Evolutionary conservation across 768 basidiomycete genomes (phyloP).

Genomic region (Punctularia strigosozonata): DNA sequence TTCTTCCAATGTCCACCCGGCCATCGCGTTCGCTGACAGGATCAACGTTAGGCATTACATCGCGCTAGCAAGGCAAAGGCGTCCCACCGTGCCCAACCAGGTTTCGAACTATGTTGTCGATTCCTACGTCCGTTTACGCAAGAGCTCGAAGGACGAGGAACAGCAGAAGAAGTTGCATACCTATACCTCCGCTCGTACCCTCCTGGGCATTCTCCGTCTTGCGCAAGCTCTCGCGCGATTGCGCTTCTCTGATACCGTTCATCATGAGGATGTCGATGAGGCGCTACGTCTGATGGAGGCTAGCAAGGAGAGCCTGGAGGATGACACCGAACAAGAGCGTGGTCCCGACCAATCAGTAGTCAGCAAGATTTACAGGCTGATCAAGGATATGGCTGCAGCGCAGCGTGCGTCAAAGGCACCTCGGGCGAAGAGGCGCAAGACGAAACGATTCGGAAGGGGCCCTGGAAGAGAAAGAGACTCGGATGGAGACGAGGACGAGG

Average conservation of each 20-base stretch:
- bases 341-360: slow-evolving; percentile 69
- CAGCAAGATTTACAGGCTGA: slow-evolving; percentile 81
- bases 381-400: slow-evolving; percentile 67
- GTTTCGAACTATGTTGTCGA: slow-evolving; percentile 92
- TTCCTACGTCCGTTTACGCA: slow-evolving; percentile 91
- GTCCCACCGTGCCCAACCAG: slow-evolving; percentile 80
- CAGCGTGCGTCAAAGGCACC: slow-evolving; percentile 17
- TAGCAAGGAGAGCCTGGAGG: slow-evolving; percentile 83
- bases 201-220: slow-evolving; percentile 88
- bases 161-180: slow-evolving; percentile 80
- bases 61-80: slow-evolving; percentile 75
- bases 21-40: too few relatives aligned
- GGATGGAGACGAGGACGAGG: slow-evolving; percentile 49
- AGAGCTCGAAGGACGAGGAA: slow-evolving; percentile 85
- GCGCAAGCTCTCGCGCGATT: slow-evolving; percentile 91
- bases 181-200: slow-evolving; percentile 92
- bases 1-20: neutral
- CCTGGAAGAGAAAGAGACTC: slow-evolving; percentile 60
- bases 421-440: slow-evolving; percentile 25
- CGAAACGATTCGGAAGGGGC: slow-evolving; percentile 53
- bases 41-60: slow-evolving; percentile 95
- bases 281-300: slow-evolving; percentile 95
- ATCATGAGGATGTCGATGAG: slow-evolving; percentile 86
- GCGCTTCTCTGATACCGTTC: slow-evolving; percentile 72
- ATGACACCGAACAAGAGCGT: slow-evolving; percentile 59